phyloP scores from a whole-genome alignment of 352 stramenopile genomes.

The Phytophthora melonis region DNA sequence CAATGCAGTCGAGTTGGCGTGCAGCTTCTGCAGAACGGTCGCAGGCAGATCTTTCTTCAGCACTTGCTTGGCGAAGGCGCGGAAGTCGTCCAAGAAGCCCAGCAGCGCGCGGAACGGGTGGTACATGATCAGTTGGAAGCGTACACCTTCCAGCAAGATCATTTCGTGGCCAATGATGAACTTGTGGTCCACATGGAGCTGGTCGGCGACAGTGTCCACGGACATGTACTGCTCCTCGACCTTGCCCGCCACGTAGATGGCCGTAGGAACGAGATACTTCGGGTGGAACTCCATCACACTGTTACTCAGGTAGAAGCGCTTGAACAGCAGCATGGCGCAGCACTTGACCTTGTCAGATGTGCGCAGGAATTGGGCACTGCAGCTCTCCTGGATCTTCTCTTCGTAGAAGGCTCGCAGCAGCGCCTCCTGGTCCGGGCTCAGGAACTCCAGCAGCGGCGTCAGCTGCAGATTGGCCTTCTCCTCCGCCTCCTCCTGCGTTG shows the following conservation, averaged over 20 bases:
- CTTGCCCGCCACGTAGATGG: slow-evolving; percentile 91
- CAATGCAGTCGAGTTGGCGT: slow-evolving; percentile 74
- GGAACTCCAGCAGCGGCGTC: slow-evolving; percentile 63
- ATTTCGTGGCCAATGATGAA: slow-evolving; percentile 91
- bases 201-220: slow-evolving; percentile 84
- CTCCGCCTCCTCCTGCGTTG: slow-evolving; percentile 53
- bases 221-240: slow-evolving; percentile 93
- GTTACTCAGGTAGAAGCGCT: slow-evolving; percentile 91
- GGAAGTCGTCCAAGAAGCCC: slow-evolving; percentile 89
- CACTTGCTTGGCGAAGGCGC: slow-evolving; percentile 69
- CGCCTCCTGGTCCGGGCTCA: slow-evolving; percentile 69
- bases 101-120: slow-evolving; percentile 85
- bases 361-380: slow-evolving; percentile 81
- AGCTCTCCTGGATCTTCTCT: slow-evolving; percentile 86
- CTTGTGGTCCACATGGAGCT: slow-evolving; percentile 87
- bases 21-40: slow-evolving; percentile 78
- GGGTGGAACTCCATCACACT: slow-evolving; percentile 92
- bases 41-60: slow-evolving; percentile 67
- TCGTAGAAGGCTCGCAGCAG: slow-evolving; percentile 82
- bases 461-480: slow-evolving; percentile 63
- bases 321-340: slow-evolving; percentile 87
- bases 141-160: slow-evolving; percentile 85
- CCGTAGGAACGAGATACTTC: slow-evolving; percentile 85
- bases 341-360: slow-evolving; percentile 91
- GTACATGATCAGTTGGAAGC: slow-evolving; percentile 92